These are phyloP conservation scores for Ustilago nuda DNA, from an alignment of 1,284 basidiomycete species.

Conservation along the genomic window DNA sequence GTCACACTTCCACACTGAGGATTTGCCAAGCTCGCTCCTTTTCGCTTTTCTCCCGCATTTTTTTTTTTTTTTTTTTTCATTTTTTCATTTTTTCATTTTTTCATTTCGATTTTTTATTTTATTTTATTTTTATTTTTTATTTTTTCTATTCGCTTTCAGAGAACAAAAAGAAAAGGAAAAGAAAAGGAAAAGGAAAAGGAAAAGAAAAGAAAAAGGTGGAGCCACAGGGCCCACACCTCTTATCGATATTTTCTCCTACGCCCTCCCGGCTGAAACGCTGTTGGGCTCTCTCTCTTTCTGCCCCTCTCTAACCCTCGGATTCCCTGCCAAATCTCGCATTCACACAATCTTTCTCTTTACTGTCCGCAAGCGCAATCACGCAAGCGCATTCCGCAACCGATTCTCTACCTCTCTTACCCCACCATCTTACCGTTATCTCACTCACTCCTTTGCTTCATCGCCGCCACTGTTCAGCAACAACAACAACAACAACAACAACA, in stretches of 20 bases:
- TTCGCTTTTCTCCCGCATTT: conserved; percentile 1
- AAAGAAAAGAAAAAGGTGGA: conserved; percentile 4
- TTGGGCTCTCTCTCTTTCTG: not conserved
- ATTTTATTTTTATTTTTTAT: no score
- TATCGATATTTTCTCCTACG: conserved; percentile 34
- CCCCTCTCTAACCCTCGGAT: not conserved
- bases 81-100: not conserved
- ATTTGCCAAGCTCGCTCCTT: not conserved
- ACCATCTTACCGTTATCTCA: not conserved
- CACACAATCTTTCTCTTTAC: conserved; percentile 11
- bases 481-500: not conserved
- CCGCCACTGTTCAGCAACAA: not conserved
- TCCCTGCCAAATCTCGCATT: conserved; percentile 4
- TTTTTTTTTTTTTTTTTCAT: not conserved
- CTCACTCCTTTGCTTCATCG: not conserved
- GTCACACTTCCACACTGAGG: not conserved
- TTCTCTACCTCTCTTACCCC: conserved; percentile 4
- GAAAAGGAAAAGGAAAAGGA: not conserved
- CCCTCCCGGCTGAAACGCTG: not conserved
- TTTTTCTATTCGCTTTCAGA: not conserved
- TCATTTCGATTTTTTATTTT: no score
- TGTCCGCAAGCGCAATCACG: conserved; percentile 1
- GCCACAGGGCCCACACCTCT: conserved; percentile 41
- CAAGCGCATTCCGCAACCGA: not conserved
- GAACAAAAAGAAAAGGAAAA: not conserved